Base-by-base conservation (phyloP, 768 basidiomycete genomes). In the Clavaria fumosa region DNA sequence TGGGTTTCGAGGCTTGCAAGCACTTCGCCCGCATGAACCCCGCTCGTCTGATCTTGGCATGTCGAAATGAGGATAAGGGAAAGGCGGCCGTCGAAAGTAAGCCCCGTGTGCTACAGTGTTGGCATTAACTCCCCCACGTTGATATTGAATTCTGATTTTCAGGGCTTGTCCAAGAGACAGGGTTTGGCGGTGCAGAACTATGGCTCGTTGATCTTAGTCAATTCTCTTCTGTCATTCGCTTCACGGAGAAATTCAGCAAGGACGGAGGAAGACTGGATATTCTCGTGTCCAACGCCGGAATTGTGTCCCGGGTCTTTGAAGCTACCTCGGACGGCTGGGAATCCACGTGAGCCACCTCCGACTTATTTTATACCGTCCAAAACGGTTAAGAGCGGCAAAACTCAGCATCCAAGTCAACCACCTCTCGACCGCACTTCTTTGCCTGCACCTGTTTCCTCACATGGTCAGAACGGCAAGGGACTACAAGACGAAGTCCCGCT, bases 341-440 rank as follows among this genome's bases (percentile, higher is more conserved):
- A 41, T 34, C 49, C 7, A 50, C 43, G 70, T 69, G 34, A 3
- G 57, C 47, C 7, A 3, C 30, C 9, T 12, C 28, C 15, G 28
- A 27, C 5, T 23, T 35, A 17, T 11, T 34, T n/a, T 10, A 4
- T 15, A 12, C 23, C 2, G 14, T 14, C 4, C 19, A 30, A 20
- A 23, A 17, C 22, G 12, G 23, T 9, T 28, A n/a, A n/a, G n/a
- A n/a, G n/a, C n/a, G n/a, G n/a, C n/a, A 21, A 17, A 7, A 10
- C 23, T 4, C 34, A 74, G 70, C 7, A 38, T 70, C 0, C 69
- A 72, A 42, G 60, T 67, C 27, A 71, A 72, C 45, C 44, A 58
- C 44, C 48, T 74, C 5, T 52, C 64, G 1, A 57, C 54, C 5
- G 51, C 59, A 4, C 51, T 70, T 0, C 52, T 69, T 3, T 50